phyloP scores from a whole-genome alignment of 352 stramenopile genomes.

The Lagenidium giganteum region DNA sequence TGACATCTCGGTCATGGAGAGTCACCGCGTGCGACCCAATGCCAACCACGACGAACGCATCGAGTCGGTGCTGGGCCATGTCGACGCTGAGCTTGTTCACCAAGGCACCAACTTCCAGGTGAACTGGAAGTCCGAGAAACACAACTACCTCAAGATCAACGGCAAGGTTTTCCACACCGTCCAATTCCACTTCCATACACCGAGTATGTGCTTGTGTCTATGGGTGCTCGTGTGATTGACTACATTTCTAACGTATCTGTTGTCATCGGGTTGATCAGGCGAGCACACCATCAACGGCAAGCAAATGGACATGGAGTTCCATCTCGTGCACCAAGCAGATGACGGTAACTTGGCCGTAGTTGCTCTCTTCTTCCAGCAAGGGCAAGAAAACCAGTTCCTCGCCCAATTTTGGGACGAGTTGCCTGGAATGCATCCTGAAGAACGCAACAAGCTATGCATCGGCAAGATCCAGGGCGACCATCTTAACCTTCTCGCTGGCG shows the following conservation, averaged over 20 bases:
- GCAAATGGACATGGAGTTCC: slow-evolving; percentile 49
- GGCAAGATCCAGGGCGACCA: slow-evolving; percentile 20
- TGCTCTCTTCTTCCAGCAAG: slow-evolving; percentile 50
- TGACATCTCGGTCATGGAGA: slow-evolving; percentile 32
- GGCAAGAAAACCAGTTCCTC: slow-evolving; percentile 51
- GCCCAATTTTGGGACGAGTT: slow-evolving; percentile 58
- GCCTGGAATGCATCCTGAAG: slow-evolving; percentile 14
- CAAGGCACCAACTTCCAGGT: slow-evolving; percentile 45
- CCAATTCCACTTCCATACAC: slow-evolving; percentile 66
- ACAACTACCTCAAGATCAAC: slow-evolving; percentile 37
- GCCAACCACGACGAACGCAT: slow-evolving; percentile 20
- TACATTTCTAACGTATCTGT: slow-evolving; percentile 5
- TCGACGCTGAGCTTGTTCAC: slow-evolving; percentile 29
- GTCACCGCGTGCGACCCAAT: slow-evolving; percentile 8
- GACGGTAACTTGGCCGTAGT: slow-evolving; percentile 52
- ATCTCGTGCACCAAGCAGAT: slow-evolving; percentile 58
- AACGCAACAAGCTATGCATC: slow-evolving; percentile 20
- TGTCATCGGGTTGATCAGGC: slow-evolving; percentile 18
- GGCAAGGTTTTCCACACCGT: slow-evolving; percentile 51
- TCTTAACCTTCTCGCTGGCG: slow-evolving; percentile 26
- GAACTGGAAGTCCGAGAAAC: slow-evolving; percentile 29
- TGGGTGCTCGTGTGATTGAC: neutral
- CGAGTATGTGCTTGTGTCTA: slow-evolving; percentile 28
- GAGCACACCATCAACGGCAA: slow-evolving; percentile 68
- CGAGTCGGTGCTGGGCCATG: slow-evolving; percentile 19